These are phyloP conservation scores for Styphnolobium japonicum DNA, from an alignment of 306 rosid genomes.

Conservation along the genomic window DNA sequence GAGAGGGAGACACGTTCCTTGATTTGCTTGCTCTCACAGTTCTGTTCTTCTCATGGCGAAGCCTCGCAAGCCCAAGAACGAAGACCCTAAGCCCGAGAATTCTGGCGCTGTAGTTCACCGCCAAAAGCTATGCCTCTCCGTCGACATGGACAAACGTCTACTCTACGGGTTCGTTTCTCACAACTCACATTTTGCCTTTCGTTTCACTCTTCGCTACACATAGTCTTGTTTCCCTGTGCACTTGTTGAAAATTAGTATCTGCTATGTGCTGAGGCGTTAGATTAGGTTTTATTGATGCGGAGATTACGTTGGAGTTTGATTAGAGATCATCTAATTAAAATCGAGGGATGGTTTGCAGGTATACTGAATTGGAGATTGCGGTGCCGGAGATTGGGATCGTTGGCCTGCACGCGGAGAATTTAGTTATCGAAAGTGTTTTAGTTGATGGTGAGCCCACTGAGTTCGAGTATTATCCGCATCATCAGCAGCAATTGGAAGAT, in stretches of 20 bases:
- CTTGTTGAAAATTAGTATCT: neutral
- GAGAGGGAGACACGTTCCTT: neutral
- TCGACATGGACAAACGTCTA: constrained; percentile 66
- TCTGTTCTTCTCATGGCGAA: constrained; percentile 58
- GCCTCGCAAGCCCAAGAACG: constrained; percentile 91
- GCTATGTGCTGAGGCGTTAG: neutral
- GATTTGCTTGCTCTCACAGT: neutral
- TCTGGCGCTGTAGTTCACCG: constrained; percentile 80
- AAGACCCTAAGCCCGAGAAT: constrained; percentile 77
- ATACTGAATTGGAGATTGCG: constrained; percentile 78
- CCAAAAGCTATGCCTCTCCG: constrained; percentile 89
- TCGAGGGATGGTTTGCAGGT: constrained; percentile 40
- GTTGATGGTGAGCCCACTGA: constrained; percentile 92
- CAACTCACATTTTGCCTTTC: neutral
- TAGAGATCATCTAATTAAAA: neutral
- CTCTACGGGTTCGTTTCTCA: constrained; percentile 68
- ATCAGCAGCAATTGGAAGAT: constrained; percentile 42
- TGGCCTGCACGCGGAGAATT: constrained; percentile 90
- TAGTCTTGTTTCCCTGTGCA: neutral
- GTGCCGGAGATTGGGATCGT: constrained; percentile 95
- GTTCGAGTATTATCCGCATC: constrained; percentile 80
- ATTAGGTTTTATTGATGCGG: constrained; percentile 12
- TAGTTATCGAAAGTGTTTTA: constrained; percentile 72
- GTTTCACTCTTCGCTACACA: neutral
- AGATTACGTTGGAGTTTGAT: neutral